These are phyloP conservation scores for Oidiodendron maius DNA, from an alignment of 495 filamentous ascomycete genomes.

Conservation along the genomic window DNA sequence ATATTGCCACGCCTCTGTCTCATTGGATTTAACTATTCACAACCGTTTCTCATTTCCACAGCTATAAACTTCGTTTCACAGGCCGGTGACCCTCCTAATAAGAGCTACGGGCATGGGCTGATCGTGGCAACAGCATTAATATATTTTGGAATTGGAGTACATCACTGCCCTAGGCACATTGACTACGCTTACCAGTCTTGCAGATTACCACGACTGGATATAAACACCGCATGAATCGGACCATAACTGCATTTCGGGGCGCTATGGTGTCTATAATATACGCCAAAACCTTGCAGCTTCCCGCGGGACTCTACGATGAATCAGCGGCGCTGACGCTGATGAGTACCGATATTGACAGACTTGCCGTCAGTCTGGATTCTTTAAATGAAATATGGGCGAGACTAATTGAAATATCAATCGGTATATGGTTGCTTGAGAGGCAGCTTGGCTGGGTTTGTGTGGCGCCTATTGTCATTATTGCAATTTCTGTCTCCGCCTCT, in stretches of 20 bases:
- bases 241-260: conserved; percentile 49
- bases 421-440: conserved; percentile 11
- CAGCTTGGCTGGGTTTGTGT: conserved; percentile 33
- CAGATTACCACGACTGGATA: neutral
- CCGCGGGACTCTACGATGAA: conserved; percentile 35
- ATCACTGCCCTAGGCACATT: neutral
- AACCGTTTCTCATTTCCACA: conserved; percentile 50
- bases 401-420: conserved; percentile 20
- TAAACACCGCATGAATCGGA: conserved; percentile 39
- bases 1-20: conserved; percentile 36
- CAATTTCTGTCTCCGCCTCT: conserved; percentile 1
- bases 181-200: neutral
- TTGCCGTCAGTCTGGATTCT: conserved; percentile 9
- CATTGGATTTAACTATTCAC: conserved; percentile 53
- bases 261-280: conserved; percentile 47
- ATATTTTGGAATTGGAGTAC: conserved; percentile 52
- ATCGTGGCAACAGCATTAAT: conserved; percentile 59
- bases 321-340: conserved; percentile 57
- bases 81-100: neutral
- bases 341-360: conserved; percentile 41
- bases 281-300: conserved; percentile 39
- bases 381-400: conserved; percentile 21
- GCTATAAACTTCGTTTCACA: conserved; percentile 28
- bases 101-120: conserved; percentile 44
- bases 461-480: conserved; percentile 9